phyloP scores from a whole-genome alignment of 257 asterid species.

The Rauvolfia tetraphylla region DNA sequence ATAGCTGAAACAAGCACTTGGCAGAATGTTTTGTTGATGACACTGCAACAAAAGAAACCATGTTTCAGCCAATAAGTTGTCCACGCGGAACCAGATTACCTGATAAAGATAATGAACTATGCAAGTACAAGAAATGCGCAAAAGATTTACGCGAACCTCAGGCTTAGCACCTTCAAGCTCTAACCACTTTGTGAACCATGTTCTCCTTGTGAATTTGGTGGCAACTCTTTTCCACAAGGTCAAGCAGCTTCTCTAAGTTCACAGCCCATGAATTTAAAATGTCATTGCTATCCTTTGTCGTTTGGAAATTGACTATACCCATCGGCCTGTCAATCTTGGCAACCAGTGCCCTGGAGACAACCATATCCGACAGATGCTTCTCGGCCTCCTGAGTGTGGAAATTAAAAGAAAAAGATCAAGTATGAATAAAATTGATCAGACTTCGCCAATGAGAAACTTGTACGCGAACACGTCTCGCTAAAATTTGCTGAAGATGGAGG shows the following conservation, averaged over 20 bases:
- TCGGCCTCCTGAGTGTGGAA: slow-evolving; percentile 60
- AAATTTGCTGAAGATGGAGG: not conserved
- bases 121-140: not conserved
- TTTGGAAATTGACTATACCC: slow-evolving; percentile 74
- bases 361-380: slow-evolving; percentile 94
- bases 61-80: not conserved
- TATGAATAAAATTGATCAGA: not conserved
- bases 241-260: slow-evolving; percentile 98
- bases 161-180: slow-evolving; percentile 37
- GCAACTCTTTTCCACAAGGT: slow-evolving; percentile 97
- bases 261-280: slow-evolving; percentile 83
- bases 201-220: slow-evolving; percentile 99
- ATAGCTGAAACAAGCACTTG: not conserved
- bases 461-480: not conserved
- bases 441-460: not conserved
- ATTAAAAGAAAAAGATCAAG: not conserved
- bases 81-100: not conserved
- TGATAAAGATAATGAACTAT: not conserved
- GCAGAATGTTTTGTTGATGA: not conserved
- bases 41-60: not conserved
- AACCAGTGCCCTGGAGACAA: slow-evolving; percentile 77
- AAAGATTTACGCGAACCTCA: not conserved
- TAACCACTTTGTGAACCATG: slow-evolving; percentile 85
- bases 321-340: slow-evolving; percentile 87
- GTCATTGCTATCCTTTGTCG: slow-evolving; percentile 83